A percentile compares a stretch with the other conserved stretches of the same genome.
These are phyloP conservation scores for Aspergillus sp. DNA, from an alignment of 2,329 filamentous ascomycete genomes.

Conservation along the genomic window DNA sequence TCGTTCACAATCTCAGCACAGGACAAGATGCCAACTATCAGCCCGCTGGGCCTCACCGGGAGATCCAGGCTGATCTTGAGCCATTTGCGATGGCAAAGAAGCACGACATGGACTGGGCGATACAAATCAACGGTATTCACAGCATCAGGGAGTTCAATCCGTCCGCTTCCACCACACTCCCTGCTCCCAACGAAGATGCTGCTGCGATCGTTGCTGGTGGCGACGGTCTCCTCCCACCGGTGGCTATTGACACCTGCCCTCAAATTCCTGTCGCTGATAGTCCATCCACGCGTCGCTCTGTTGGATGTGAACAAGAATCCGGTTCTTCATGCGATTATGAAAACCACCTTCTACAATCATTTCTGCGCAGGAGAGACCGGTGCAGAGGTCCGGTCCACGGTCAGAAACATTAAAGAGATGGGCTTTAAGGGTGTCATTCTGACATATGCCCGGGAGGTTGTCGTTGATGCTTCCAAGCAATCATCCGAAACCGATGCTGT, in stretches of 20 bases:
- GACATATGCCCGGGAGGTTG: conserved; percentile 77
- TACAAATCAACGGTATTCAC: too few relatives aligned
- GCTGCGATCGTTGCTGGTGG: conserved; percentile 40
- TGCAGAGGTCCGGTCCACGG: conserved; percentile 61
- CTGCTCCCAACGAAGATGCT: conserved; percentile 29
- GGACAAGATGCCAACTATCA: too few relatives aligned
- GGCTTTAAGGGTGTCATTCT: conserved; percentile 82
- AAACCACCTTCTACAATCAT: conserved; percentile 69
- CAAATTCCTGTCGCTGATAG: conserved; percentile 61
- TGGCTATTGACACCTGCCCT: conserved; percentile 66
- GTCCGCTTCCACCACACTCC: too few relatives aligned
- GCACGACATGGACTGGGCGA: too few relatives aligned
- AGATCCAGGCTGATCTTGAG: too few relatives aligned
- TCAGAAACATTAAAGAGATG: conserved; percentile 62
- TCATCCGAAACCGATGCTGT: too few relatives aligned
- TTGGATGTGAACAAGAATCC: conserved; percentile 73
- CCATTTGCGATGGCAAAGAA: too few relatives aligned
- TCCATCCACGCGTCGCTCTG: conserved; percentile 47
- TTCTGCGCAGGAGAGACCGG: conserved; percentile 81
- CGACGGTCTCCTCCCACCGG: conserved; percentile 45
- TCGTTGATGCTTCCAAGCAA: conserved; percentile 54
- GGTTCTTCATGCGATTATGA: conserved; percentile 64
- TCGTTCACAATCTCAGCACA: too few relatives aligned
- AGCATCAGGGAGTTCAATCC: too few relatives aligned
- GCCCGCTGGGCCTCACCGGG: too few relatives aligned